These are phyloP conservation scores for Penicillium frequentans DNA, from an alignment of 2,329 filamentous ascomycete genomes.

Conservation along the genomic window DNA sequence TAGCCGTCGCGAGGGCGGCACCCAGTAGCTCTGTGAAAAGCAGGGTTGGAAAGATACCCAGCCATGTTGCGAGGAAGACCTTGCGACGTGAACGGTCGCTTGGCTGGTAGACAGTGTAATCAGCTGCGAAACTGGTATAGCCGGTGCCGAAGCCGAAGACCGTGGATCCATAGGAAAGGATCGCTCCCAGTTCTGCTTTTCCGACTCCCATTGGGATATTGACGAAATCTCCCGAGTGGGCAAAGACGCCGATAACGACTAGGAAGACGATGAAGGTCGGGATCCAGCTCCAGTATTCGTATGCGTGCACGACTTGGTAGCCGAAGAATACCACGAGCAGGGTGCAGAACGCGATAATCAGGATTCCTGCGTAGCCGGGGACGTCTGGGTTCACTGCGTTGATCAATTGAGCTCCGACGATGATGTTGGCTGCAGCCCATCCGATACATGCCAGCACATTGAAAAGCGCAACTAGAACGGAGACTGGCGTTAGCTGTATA, in stretches of 20 bases:
- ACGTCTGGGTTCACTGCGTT: conserved; percentile 69
- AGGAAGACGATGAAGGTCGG: conserved; percentile 72
- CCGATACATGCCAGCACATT: conserved; percentile 70
- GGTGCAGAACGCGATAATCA: conserved; percentile 69
- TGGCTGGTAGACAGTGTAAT: conserved; percentile 81
- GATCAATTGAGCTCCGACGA: conserved; percentile 75
- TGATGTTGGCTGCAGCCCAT: conserved; percentile 74
- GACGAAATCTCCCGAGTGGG: conserved; percentile 63
- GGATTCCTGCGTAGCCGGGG: conserved; percentile 70
- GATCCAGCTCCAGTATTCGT: conserved; percentile 74
- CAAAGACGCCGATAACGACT: conserved; percentile 67
- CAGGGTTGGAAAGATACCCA: conserved; percentile 68
- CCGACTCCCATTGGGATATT: conserved; percentile 62
- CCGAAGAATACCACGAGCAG: conserved; percentile 69
- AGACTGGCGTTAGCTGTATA: background rate
- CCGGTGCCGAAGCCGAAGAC: conserved; percentile 69
- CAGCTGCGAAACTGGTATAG: conserved; percentile 72
- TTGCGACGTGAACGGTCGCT: conserved; percentile 57
- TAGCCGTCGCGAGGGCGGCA: conserved; percentile 67
- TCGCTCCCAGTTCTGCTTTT: conserved; percentile 57
- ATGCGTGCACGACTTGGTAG: conserved; percentile 72
- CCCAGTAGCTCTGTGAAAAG: conserved; percentile 73
- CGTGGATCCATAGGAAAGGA: conserved; percentile 65
- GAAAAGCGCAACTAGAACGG: conserved; percentile 64
- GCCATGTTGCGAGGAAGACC: conserved; percentile 68